A percentile compares a stretch with the other conserved stretches of the same genome.
These are phyloP conservation scores for Glebionis coronaria DNA, from an alignment of 129 eudicot species.

Conservation along the genomic window DNA sequence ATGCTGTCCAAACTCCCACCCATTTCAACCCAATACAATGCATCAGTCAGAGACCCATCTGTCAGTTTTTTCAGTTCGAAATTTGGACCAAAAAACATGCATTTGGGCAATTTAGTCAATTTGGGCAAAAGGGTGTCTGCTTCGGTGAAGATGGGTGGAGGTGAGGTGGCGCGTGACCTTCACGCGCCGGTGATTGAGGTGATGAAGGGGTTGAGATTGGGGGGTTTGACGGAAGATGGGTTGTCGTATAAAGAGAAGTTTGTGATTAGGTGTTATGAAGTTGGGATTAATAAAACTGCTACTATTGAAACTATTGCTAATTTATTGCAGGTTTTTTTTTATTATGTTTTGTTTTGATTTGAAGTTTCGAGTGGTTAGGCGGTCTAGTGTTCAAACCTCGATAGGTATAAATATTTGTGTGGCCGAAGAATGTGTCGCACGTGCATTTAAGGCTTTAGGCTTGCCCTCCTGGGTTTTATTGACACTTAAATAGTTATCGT, in stretches of 20 bases:
- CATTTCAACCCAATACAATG: slow-evolving; percentile 5
- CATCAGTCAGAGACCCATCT: slow-evolving; percentile 16
- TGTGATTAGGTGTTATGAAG: slow-evolving; percentile 71
- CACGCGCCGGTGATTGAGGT: slow-evolving; percentile 34
- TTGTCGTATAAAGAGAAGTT: slow-evolving; percentile 77
- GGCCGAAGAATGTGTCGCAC: too few species aligned
- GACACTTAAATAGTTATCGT: too few species aligned
- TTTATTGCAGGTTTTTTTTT: slow-evolving; percentile 58
- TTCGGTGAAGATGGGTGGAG: slow-evolving; percentile 26
- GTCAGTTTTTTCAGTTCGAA: slow-evolving; percentile 11
- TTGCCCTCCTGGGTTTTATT: too few species aligned
- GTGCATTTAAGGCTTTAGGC: too few species aligned
- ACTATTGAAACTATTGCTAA: slow-evolving; percentile 80
- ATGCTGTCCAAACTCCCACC: slow-evolving; percentile 19
- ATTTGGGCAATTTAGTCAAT: slow-evolving; percentile 5
- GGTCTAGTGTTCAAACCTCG: too few species aligned
- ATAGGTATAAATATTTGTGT: too few species aligned
- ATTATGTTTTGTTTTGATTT: background rate
- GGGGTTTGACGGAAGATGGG: slow-evolving; percentile 70
- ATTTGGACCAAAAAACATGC: slow-evolving; percentile 13
- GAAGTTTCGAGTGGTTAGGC: too few species aligned
- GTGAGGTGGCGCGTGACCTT: slow-evolving; percentile 13
- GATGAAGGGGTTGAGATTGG: slow-evolving; percentile 51
- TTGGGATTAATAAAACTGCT: slow-evolving; percentile 77
- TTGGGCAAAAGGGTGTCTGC: background rate